Conservation (phyloP, 192 early-diverging fungal species). For the Coemansia sp. region DNA sequence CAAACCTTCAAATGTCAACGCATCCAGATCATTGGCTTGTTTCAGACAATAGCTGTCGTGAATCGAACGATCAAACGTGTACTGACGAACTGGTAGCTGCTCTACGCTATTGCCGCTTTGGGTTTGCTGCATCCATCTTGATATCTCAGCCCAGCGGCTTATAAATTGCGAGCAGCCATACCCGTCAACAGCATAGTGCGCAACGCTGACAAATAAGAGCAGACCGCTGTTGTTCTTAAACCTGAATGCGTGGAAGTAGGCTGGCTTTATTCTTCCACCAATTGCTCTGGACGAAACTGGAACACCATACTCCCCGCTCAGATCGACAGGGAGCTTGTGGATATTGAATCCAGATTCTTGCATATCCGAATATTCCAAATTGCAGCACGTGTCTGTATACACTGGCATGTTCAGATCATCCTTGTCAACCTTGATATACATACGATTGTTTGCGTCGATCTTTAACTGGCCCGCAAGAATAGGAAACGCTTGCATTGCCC, state of each 20-base stretch:
- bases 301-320: not conserved
- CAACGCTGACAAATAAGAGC: slow-evolving; percentile 2
- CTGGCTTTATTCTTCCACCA: slow-evolving; percentile 12
- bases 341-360: no score
- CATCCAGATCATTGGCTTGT: not conserved
- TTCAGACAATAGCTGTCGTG: not conserved
- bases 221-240: slow-evolving; percentile 18
- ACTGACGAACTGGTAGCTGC: not conserved
- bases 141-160: slow-evolving; percentile 13
- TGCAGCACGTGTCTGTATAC: no score
- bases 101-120: not conserved
- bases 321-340: not conserved
- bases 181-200: slow-evolving; percentile 10
- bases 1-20: not conserved
- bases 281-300: not conserved
- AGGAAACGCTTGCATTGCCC: no score
- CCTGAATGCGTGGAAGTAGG: not conserved
- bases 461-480: no score
- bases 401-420: no score
- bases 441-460: no score
- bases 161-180: slow-evolving; percentile 9
- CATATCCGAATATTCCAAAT: no score
- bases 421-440: no score
- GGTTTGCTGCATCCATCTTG: not conserved
- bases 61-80: not conserved